phyloP scores from a whole-genome alignment of 106 monocot genomes.

The Allium sativum region DNA sequence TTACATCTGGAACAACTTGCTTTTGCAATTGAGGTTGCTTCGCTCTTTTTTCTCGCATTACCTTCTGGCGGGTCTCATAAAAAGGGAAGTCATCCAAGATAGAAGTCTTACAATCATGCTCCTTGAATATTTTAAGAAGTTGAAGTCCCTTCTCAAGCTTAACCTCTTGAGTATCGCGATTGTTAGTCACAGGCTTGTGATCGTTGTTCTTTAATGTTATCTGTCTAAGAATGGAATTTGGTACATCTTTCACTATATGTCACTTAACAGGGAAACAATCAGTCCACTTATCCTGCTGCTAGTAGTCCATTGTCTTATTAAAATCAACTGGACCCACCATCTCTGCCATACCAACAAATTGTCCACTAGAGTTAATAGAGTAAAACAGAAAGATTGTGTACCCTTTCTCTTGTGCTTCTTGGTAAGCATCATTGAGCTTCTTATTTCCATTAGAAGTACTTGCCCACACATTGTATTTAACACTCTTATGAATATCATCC shows the following conservation, averaged over 20 bases:
- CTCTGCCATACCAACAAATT: slow-evolving; percentile 92
- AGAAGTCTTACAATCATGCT: too few relatives aligned
- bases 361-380: slow-evolving; percentile 86
- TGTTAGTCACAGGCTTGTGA: slow-evolving; percentile 94
- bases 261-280: slow-evolving; percentile 86
- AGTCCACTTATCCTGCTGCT: slow-evolving; percentile 95
- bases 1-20: too few relatives aligned
- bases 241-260: slow-evolving; percentile 95
- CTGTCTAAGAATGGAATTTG: slow-evolving; percentile 63
- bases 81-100: too few relatives aligned
- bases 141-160: too few relatives aligned
- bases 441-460: slow-evolving; percentile 92
- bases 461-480: slow-evolving; percentile 87
- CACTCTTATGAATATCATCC: slow-evolving; percentile 89
- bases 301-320: slow-evolving; percentile 68
- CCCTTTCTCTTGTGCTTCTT: slow-evolving; percentile 50
- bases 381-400: slow-evolving; percentile 86
- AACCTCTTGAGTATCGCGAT: slow-evolving; percentile 97
- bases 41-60: too few relatives aligned
- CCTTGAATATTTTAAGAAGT: slow-evolving; percentile 72
- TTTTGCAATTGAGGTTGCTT: too few relatives aligned
- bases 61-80: too few relatives aligned
- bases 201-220: slow-evolving; percentile 84
- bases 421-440: slow-evolving; percentile 79
- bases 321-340: slow-evolving; percentile 97